Base-by-base conservation (phyloP, 2,329 filamentous ascomycete genomes). In the Hypoxylon sp. region DNA sequence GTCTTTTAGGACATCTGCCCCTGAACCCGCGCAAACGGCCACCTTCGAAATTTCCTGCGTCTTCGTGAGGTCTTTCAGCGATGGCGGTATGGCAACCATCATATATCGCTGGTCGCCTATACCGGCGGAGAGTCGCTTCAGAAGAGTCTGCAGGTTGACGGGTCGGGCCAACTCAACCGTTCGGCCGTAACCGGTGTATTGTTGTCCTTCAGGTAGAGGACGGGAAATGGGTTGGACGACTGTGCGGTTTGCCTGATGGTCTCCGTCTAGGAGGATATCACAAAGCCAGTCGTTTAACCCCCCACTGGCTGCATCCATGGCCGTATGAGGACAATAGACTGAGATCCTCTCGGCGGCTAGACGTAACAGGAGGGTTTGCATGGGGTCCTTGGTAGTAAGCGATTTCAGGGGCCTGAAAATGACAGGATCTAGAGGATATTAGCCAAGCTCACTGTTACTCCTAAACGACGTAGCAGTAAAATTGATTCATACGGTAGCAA, bases 271-370 rank as follows among this genome's bases (percentile, higher is more conserved):
- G 19, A 98, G 88, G 53, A 97, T 91, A 76, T 97, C 92, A 67
- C 93, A 93, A 8, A 99, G 89, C 95, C 95, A 99, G 79, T 97
- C 93, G 77, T 94, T 97, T 73, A 99, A 88, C 3, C 96, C 96
- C 17, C 90, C 89, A 0, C 90, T 88, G 0, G 93, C 93, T 42
- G 93, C 93, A 80, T 99, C 96, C 47, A 98, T 89, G 13, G 96
- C 95, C 0, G 96, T 99, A 81, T 99, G 96, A 0, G 96, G 96
- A 72, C 92, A 94, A 84, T 98, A 99, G 62, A 99, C 94, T 71
- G 94, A 97, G 75, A 99, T 93, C 37, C 95, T 94, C 79, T 92
- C 89, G 70, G 93, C 92, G 51, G 91, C 92, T 11, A 99, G 87
- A 48, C 91, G 88, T 3, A 99, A 86, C 32, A 99, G 88, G 6